Evolutionary conservation across 805 yeast genomes (phyloP), one percentile per base, ranked within the genome.

Genomic region (Lachancea meyersii): DNA sequence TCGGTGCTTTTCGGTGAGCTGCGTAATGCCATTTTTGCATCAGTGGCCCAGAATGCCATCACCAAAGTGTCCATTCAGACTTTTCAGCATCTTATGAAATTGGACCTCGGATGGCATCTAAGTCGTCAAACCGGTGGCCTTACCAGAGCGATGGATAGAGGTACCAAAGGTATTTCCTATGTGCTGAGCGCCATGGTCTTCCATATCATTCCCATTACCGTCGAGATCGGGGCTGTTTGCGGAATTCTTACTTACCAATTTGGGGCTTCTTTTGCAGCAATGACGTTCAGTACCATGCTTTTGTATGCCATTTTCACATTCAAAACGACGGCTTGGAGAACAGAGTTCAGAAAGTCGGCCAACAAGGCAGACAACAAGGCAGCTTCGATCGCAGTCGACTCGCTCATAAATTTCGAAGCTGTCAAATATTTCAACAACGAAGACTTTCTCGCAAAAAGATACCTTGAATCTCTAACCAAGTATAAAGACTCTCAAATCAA

Each of bases 141-240:
- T 26, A 91, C 97, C 0, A 72, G 98, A 48, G 97, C 97, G 1
- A 93, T 93, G 55, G 98, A 93, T 57, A 72, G 98, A 50, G 98
- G 98, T 62, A 91, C 97, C 1, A 91, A 93, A 55, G 98, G 98
- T 68, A 91, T 93, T 41, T 82, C 94, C 10, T 89, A 85, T 54
- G 97, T 93, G 4, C 69, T 93, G 36, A 79, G 86, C 28, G 96
- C 97, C 2, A 86, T 91, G 95, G 96, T 93, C n/a, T 91, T 93
- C 69, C 97, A 93, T 61, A 89, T 93, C 28, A 70, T 91, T 26
- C 98, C 98, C 7, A 84, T 91, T 31, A 74, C 94, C 3, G 84
- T 93, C 59, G 98, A 93, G 61, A 93, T 93, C 41, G 75, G 85
- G 2, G 82, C 93, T 43, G 98, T 93, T 10, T 86, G 96, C 60